These are phyloP conservation scores for Glarea lozoyensis DNA, from an alignment of 495 filamentous ascomycete species.

Conservation along the genomic window DNA sequence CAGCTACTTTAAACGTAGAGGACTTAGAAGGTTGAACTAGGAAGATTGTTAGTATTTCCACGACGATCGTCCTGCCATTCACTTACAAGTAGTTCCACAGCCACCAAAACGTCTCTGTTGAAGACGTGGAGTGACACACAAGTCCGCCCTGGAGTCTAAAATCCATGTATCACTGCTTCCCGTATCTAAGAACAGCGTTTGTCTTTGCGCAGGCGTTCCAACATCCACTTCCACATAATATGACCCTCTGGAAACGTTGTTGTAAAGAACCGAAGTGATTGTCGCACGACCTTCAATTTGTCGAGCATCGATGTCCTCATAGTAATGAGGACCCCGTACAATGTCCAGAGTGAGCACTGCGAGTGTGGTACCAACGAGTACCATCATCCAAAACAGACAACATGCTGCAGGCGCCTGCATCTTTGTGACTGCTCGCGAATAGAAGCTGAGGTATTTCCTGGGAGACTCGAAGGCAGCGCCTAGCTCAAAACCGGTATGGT, in stretches of 20 bases:
- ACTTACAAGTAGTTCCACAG: slow-evolving; percentile 14
- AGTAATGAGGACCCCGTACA: not conserved
- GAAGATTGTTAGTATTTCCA: slow-evolving; percentile 1
- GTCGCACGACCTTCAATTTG: slow-evolving; percentile 3
- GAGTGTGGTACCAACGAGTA: no score
- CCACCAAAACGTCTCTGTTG: slow-evolving; percentile 24
- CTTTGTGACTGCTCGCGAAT: no score
- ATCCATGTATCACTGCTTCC: slow-evolving; percentile 88
- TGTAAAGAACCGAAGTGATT: slow-evolving; percentile 10
- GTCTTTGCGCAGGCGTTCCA: slow-evolving; percentile 58
- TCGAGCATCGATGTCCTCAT: not conserved
- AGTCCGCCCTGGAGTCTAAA: slow-evolving; percentile 29
- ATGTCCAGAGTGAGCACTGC: slow-evolving; percentile 9
- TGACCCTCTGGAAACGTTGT: slow-evolving; percentile 36
- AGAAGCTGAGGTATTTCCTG: no score
- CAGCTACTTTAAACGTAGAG: slow-evolving; percentile 58
- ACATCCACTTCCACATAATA: slow-evolving; percentile 63
- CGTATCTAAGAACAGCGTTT: slow-evolving; percentile 55
- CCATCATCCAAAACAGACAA: no score
- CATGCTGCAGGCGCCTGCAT: no score
- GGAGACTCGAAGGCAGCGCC: no score
- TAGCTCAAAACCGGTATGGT: no score
- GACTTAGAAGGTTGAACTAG: slow-evolving; percentile 48
- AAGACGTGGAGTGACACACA: slow-evolving; percentile 27
- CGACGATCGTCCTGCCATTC: not conserved